Percentiles rank a stretch among this genome's conserved stretches.
phyloP scores from a whole-genome alignment of 306 rosid genomes.

The barrel medic (Medicago truncatula) region DNA sequence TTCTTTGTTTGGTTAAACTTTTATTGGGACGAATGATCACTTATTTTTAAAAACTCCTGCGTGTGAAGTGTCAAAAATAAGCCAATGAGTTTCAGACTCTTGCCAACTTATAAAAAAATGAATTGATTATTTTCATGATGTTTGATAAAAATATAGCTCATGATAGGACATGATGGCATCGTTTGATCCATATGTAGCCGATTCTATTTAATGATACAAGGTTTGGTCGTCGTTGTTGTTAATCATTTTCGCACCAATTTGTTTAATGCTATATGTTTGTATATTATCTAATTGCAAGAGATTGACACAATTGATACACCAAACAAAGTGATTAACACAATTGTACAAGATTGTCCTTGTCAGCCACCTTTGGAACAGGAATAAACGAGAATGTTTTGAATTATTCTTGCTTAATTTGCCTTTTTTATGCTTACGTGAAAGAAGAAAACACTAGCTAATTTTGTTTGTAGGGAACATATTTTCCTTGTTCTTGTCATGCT shows the following conservation, averaged over 20 bases:
- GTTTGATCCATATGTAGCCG: no score
- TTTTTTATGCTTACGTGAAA: conserved; percentile 11
- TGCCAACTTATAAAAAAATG: no score
- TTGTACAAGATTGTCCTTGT: conserved; percentile 1
- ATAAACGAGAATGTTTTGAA: conserved; percentile 21
- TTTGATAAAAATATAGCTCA: no score
- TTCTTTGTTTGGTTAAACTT: conserved; percentile 17
- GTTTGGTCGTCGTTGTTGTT: no score
- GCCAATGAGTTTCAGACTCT: neutral
- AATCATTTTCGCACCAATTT: neutral
- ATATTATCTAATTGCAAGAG: conserved; percentile 4
- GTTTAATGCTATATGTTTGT: neutral
- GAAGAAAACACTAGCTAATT: neutral
- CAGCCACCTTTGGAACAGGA: neutral
- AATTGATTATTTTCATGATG: no score
- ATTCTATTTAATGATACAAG: no score
- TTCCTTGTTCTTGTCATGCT: conserved; percentile 29
- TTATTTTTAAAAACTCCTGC: neutral
- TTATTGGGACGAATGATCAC: neutral
- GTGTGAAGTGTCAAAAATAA: neutral
- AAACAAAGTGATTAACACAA: neutral
- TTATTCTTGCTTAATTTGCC: conserved; percentile 1
- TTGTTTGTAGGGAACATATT: conserved; percentile 23
- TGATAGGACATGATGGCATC: no score
- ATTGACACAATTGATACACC: no score